These are phyloP conservation scores for Globisporangium acanthophoron DNA, from an alignment of 352 stramenopile species.

Conservation along the genomic window DNA sequence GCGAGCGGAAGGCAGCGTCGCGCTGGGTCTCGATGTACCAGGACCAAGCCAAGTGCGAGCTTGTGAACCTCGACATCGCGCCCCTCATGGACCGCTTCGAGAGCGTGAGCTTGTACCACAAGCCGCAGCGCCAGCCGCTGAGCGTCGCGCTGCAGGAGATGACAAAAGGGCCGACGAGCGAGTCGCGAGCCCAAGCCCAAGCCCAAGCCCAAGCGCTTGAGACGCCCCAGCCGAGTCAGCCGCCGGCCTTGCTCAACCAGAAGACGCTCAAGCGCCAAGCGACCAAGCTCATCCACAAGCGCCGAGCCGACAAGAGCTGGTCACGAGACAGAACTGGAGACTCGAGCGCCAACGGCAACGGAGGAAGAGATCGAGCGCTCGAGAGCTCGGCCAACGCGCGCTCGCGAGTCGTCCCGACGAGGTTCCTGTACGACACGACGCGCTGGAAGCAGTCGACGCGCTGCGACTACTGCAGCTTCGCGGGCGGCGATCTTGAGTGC, in stretches of 20 bases:
- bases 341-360: no score
- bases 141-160: slow-evolving; percentile 27
- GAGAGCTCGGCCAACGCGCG: neutral
- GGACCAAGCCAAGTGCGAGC: slow-evolving; percentile 23
- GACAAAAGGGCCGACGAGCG: neutral
- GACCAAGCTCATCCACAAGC: slow-evolving; percentile 14
- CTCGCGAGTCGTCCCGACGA: slow-evolving; percentile 20
- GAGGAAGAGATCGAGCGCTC: no score
- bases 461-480: slow-evolving; percentile 61
- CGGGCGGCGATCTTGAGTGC: slow-evolving; percentile 59
- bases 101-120: slow-evolving; percentile 23
- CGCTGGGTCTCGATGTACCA: slow-evolving; percentile 17
- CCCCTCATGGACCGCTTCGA: slow-evolving; percentile 32
- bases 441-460: slow-evolving; percentile 30
- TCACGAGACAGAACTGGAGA: neutral
- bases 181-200: neutral
- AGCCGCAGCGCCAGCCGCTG: slow-evolving; percentile 28
- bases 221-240: neutral
- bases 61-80: slow-evolving; percentile 22
- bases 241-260: neutral
- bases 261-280: slow-evolving; percentile 14
- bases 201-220: neutral
- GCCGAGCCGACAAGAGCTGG: neutral
- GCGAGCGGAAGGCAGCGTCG: slow-evolving; percentile 7
- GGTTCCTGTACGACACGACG: slow-evolving; percentile 46